A percentile compares a stretch with the other conserved stretches of the same genome.
These are phyloP conservation scores for Rhizopogon vesiculosus DNA, from an alignment of 768 basidiomycete genomes.

Conservation along the genomic window DNA sequence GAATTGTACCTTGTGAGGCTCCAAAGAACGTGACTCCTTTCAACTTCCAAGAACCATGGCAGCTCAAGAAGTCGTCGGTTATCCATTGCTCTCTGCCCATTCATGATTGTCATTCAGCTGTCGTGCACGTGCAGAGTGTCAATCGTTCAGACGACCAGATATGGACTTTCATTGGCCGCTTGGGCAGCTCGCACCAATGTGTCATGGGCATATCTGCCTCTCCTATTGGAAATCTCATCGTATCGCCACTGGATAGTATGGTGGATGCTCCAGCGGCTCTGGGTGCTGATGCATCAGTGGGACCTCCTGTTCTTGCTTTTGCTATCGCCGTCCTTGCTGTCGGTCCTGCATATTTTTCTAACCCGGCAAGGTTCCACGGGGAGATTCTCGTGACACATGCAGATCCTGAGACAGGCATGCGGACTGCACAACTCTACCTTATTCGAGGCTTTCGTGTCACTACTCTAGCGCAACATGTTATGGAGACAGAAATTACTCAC, in stretches of 20 bases:
- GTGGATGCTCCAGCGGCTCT: neutral
- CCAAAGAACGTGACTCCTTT: neutral
- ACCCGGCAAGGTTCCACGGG: neutral
- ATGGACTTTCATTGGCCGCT: conserved; percentile 1
- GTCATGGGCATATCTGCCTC: neutral
- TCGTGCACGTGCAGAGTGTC: neutral
- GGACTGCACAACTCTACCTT: neutral
- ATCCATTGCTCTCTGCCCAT: neutral
- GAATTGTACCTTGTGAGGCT: neutral
- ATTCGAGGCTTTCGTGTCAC: neutral
- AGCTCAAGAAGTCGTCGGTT: neutral
- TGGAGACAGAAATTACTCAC: neutral
- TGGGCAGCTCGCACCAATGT: neutral
- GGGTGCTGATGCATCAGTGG: neutral
- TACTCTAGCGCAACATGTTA: neutral
- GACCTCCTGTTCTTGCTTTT: neutral
- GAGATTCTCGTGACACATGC: neutral
- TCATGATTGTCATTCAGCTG: neutral
- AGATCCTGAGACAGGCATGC: neutral
- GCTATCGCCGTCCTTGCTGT: neutral
- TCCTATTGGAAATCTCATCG: neutral
- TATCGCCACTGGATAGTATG: neutral
- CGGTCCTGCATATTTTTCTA: neutral
- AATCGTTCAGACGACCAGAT: neutral
- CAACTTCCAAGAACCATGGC: neutral